Conservation (phyloP, 2,329 filamentous ascomycete species). For the Aspergillus japonicus region DNA sequence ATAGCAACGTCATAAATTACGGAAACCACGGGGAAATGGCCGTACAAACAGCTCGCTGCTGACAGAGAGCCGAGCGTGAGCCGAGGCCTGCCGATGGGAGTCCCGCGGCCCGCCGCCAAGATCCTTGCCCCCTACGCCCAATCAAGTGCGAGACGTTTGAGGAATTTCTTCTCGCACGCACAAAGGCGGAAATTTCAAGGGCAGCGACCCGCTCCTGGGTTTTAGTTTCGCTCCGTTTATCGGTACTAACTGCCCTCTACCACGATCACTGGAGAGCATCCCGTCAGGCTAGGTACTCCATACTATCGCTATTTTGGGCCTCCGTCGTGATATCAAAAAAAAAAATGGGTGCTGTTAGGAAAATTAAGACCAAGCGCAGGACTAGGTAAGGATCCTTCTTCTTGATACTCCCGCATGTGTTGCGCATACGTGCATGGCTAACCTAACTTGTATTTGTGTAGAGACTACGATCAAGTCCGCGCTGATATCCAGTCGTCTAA, state of each 20-base stretch:
- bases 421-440: not conserved
- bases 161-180: conserved; percentile 23
- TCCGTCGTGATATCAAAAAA: conserved; percentile 23
- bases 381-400: conserved; percentile 55
- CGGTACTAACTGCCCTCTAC: conserved; percentile 28
- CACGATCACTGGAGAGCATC: conserved; percentile 4
- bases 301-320: conserved; percentile 15
- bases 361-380: conserved; percentile 71
- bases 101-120: conserved; percentile 29
- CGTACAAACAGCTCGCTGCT: conserved; percentile 20
- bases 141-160: conserved; percentile 29
- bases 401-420: conserved; percentile 6
- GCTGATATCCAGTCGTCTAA: conserved; percentile 74
- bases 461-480: conserved; percentile 90
- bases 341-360: conserved; percentile 65
- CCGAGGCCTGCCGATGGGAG: conserved; percentile 37
- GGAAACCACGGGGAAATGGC: conserved; percentile 14
- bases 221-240: conserved; percentile 36
- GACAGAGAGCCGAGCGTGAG: conserved; percentile 30
- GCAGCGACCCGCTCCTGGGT: conserved; percentile 27
- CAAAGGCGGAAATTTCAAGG: conserved; percentile 30
- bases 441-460: conserved; percentile 43
- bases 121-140: conserved; percentile 21
- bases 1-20: conserved; percentile 35
- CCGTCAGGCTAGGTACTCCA: not conserved